Conservation (phyloP, 2,329 filamentous ascomycete species). For the Emydomyces testavorans region DNA sequence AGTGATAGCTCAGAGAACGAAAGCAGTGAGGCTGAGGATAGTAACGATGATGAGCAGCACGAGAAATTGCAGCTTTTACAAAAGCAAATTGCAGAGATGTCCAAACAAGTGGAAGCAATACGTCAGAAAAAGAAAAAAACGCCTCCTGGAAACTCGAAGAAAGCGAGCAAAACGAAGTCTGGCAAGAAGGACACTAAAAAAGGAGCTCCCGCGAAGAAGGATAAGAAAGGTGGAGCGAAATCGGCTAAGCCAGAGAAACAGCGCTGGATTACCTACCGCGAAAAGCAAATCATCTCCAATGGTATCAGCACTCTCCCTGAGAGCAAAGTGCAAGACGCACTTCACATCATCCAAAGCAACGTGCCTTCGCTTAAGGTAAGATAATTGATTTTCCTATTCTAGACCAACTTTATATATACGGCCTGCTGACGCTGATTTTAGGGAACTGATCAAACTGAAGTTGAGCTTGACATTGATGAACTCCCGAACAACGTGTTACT, state of each 20-base stretch:
- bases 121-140: slow-evolving; percentile 50
- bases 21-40: slow-evolving; percentile 60
- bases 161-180: slow-evolving; percentile 34
- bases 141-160: slow-evolving; percentile 40
- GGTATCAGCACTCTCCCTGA: slow-evolving; percentile 72
- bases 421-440: slow-evolving; percentile 15
- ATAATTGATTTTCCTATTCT: neutral
- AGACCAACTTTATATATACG: neutral
- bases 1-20: slow-evolving; percentile 57
- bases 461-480: slow-evolving; percentile 40
- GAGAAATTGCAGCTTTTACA: slow-evolving; percentile 55
- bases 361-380: slow-evolving; percentile 56
- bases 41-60: slow-evolving; percentile 51
- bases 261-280: slow-evolving; percentile 59
- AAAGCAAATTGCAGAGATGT: slow-evolving; percentile 62
- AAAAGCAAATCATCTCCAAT: slow-evolving; percentile 85
- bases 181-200: slow-evolving; percentile 39
- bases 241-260: slow-evolving; percentile 40
- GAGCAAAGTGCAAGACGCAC: slow-evolving; percentile 64
- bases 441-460: slow-evolving; percentile 38
- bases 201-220: slow-evolving; percentile 44
- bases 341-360: slow-evolving; percentile 82
- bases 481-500: slow-evolving; percentile 38
- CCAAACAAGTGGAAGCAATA: slow-evolving; percentile 50
- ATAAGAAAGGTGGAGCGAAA: slow-evolving; percentile 36